phyloP scores from a whole-genome alignment of 2,329 filamentous ascomycete species.

The Polytolypa hystricis region DNA sequence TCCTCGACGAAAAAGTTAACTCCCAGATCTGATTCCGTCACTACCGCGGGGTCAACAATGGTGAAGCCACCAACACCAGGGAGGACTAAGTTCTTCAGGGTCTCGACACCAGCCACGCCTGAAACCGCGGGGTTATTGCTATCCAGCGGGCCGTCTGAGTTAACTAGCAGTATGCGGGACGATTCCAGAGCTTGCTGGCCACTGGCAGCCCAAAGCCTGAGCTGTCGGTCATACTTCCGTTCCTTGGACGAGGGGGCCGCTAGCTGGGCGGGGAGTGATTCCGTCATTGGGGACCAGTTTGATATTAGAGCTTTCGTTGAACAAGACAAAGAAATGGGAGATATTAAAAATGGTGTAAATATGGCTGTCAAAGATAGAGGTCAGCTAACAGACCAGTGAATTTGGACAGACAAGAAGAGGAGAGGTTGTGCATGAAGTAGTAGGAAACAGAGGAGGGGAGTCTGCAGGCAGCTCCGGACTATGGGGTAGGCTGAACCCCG shows the following conservation, averaged over 20 bases:
- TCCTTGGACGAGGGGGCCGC: slow-evolving; percentile 49
- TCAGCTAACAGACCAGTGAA: no score
- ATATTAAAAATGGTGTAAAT: no score
- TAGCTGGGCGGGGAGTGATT: slow-evolving; percentile 24
- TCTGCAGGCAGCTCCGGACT: no score
- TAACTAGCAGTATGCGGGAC: slow-evolving; percentile 81
- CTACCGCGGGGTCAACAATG: slow-evolving; percentile 68
- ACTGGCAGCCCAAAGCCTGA: slow-evolving; percentile 86
- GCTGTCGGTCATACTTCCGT: slow-evolving; percentile 85
- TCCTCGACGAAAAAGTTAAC: slow-evolving; percentile 96
- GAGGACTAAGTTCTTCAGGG: slow-evolving; percentile 92
- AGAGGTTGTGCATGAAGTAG: no score
- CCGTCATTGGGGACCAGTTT: slow-evolving; percentile 25
- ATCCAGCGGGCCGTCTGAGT: slow-evolving; percentile 44
- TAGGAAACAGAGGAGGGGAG: no score
- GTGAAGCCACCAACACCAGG: slow-evolving; percentile 87
- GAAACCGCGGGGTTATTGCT: slow-evolving; percentile 40
- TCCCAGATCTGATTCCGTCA: slow-evolving; percentile 75
- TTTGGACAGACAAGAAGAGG: no score
- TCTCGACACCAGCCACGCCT: slow-evolving; percentile 81
- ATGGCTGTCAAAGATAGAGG: no score
- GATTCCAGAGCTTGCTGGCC: slow-evolving; percentile 85
- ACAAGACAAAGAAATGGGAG: no score
- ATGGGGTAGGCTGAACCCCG: no score
- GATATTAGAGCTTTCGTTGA: no score